These are phyloP conservation scores for Argentina anserina DNA, from an alignment of 306 rosid genomes.

Conservation along the genomic window DNA sequence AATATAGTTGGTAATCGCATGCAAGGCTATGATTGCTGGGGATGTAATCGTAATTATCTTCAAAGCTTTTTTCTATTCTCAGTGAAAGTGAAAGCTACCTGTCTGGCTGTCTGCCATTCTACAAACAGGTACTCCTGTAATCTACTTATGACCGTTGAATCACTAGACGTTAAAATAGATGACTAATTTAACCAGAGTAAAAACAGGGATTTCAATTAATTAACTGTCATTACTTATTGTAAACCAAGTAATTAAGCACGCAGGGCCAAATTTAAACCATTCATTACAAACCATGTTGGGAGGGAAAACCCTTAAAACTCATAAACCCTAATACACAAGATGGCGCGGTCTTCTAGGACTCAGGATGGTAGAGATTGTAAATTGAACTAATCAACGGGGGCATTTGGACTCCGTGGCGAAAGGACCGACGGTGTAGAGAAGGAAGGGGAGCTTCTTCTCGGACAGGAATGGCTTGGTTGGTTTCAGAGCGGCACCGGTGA, in stretches of 20 bases:
- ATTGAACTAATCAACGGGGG: neutral
- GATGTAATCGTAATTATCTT: neutral
- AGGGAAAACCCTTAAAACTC: neutral
- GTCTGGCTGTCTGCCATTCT: neutral
- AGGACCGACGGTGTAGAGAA: constrained; percentile 71
- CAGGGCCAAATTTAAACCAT: neutral
- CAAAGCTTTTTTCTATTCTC: neutral
- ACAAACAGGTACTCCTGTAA: neutral
- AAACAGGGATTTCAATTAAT: neutral
- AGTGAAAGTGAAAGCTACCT: neutral
- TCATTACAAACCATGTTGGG: neutral
- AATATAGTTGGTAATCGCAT: neutral
- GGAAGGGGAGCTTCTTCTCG: constrained; percentile 42
- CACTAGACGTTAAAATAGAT: neutral
- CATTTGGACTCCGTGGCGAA: constrained; percentile 77
- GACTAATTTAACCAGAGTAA: neutral
- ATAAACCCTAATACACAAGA: neutral
- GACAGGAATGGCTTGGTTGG: constrained; percentile 42
- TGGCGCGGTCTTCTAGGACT: neutral
- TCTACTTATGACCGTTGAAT: neutral
- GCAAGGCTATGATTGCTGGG: neutral
- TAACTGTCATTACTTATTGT: neutral
- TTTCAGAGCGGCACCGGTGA: constrained; percentile 43
- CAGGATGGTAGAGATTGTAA: neutral
- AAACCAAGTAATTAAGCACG: neutral